phyloP scores from a whole-genome alignment of 768 basidiomycete genomes.

The Tylopilus sp. region DNA sequence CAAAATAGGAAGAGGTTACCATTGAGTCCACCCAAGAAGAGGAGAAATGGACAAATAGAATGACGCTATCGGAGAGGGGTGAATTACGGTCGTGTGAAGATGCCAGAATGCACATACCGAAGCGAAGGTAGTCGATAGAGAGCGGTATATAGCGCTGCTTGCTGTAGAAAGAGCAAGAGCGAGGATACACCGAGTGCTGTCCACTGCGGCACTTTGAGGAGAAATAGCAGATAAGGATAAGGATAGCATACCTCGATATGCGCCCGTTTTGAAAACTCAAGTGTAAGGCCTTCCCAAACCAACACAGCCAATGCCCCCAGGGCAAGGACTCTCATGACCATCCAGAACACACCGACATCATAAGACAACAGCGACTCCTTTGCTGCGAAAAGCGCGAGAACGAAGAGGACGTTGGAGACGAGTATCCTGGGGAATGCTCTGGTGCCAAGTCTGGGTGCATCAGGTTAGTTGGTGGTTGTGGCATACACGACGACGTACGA shows the following conservation, averaged over 20 bases:
- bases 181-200: conserved; percentile 67
- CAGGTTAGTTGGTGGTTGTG: not conserved
- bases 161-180: conserved; percentile 63
- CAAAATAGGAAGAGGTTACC: conserved; percentile 45
- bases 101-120: conserved; percentile 45
- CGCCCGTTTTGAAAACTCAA: conserved; percentile 50
- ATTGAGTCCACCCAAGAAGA: conserved; percentile 60
- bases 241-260: conserved; percentile 54
- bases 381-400: conserved; percentile 55
- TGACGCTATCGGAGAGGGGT: conserved; percentile 44
- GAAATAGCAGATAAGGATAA: conserved; percentile 3
- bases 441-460: conserved; percentile 44
- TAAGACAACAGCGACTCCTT: conserved; percentile 66
- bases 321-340: conserved; percentile 68
- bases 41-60: conserved; percentile 69
- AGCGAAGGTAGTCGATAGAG: conserved; percentile 64
- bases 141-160: conserved; percentile 63
- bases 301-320: conserved; percentile 66
- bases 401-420: conserved; percentile 61
- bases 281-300: conserved; percentile 55
- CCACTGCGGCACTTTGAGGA: conserved; percentile 47
- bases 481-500: conserved; percentile 41
- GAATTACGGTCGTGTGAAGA: not conserved
- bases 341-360: conserved; percentile 74
- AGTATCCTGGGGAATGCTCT: conserved; percentile 53